Evolutionary conservation across 2,329 filamentous ascomycete species (phyloP).

Genomic region (Botrytis paeoniae): DNA sequence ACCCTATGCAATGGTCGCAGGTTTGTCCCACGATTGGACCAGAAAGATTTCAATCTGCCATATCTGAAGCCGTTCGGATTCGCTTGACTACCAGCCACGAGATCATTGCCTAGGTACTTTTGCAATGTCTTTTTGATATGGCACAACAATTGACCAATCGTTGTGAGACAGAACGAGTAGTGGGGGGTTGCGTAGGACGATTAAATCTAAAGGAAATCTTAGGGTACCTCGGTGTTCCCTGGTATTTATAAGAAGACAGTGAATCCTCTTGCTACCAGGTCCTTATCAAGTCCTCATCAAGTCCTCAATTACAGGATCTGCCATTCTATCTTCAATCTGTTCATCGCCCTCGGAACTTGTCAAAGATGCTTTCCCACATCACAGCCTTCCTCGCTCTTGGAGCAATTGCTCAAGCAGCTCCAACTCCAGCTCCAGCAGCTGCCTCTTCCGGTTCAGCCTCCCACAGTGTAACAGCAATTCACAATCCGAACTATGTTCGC

Average conservation of each 20-base stretch:
- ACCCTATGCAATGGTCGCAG: background rate
- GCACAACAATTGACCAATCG: background rate
- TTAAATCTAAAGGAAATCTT: background rate
- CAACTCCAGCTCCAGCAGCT: constrained; percentile 17
- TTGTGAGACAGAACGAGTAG: background rate
- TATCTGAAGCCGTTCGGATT: constrained; percentile 6
- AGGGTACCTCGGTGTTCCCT: background rate
- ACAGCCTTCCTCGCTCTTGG: constrained; percentile 31
- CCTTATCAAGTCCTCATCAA: constrained; percentile 16
- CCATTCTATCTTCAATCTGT: constrained; percentile 18
- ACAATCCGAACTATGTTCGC: constrained; percentile 32
- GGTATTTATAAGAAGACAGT: constrained; percentile 28
- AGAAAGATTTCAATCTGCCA: constrained; percentile 8
- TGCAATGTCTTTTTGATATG: background rate
- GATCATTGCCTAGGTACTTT: background rate
- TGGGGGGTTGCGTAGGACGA: background rate
- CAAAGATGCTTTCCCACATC: constrained; percentile 33
- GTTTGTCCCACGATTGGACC: background rate
- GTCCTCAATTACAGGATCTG: constrained; percentile 16
- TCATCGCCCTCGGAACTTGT: background rate
- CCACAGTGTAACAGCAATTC: constrained; percentile 33
- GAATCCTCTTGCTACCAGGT: constrained; percentile 16
- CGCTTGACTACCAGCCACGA: background rate
- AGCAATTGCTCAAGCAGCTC: constrained; percentile 29
- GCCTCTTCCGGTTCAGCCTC: background rate